A percentile compares a stretch with the other conserved stretches of the same genome.
Conservation (phyloP, 139 green algal species). For the Desmodesmus armatus region DNA sequence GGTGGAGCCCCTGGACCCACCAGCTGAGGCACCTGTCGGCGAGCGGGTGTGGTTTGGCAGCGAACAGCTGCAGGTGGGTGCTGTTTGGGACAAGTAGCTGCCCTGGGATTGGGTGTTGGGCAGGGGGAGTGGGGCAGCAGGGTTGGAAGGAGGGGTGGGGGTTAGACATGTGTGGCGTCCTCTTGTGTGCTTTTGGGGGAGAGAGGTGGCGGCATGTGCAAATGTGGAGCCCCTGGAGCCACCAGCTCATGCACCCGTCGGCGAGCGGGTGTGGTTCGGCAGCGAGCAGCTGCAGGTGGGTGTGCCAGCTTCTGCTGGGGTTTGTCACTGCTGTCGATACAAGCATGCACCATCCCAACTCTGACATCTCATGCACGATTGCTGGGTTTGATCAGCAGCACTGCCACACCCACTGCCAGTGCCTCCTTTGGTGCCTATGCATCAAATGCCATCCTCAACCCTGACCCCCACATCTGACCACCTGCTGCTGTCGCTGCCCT, state of each 20-base stretch:
- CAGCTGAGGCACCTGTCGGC: constrained; percentile 69
- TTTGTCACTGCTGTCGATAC: neutral
- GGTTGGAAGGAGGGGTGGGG: neutral
- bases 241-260: constrained; percentile 68
- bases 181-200: too few species aligned
- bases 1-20: constrained; percentile 83
- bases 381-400: too few species aligned
- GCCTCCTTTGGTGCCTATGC: too few species aligned
- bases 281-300: constrained; percentile 52
- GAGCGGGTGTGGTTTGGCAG: constrained; percentile 83
- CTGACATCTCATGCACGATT: too few species aligned
- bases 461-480: neutral
- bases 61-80: constrained; percentile 42
- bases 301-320: neutral
- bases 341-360: too few species aligned
- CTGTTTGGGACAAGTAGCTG: too few species aligned
- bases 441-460: too few species aligned
- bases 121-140: neutral
- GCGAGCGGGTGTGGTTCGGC: constrained; percentile 83
- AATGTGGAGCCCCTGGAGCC: constrained; percentile 82
- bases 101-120: too few species aligned
- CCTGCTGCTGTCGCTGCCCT: neutral
- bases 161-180: too few species aligned
- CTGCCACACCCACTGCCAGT: too few species aligned
- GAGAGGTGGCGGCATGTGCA: neutral